A percentile compares a stretch with the other conserved stretches of the same genome.
phyloP scores from a whole-genome alignment of 106 monocot genomes.

The Triglochin maritima region DNA sequence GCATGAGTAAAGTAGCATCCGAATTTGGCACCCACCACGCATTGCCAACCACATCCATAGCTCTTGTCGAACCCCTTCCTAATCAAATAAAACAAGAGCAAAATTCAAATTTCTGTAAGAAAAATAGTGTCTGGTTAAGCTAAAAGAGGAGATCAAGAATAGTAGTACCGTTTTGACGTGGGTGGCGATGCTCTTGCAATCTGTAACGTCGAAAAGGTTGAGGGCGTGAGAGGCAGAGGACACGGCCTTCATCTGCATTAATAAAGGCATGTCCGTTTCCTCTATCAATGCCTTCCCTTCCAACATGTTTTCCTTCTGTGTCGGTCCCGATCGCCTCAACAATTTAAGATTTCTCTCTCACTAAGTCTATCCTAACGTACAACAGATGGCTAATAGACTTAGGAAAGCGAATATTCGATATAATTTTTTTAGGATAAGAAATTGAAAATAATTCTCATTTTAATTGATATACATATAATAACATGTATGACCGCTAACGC shows the following conservation, averaged over 20 bases:
- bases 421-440: too few relatives aligned
- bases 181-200: slow-evolving; percentile 54
- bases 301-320: slow-evolving; percentile 27
- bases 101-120: not conserved
- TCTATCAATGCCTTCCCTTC: slow-evolving; percentile 63
- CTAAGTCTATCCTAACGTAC: too few relatives aligned
- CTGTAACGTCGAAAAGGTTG: slow-evolving; percentile 63
- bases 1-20: slow-evolving; percentile 77
- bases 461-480: too few relatives aligned
- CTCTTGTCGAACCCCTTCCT: slow-evolving; percentile 50
- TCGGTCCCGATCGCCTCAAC: not conserved
- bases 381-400: too few relatives aligned
- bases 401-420: too few relatives aligned
- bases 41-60: slow-evolving; percentile 58
- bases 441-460: too few relatives aligned
- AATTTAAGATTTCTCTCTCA: too few relatives aligned
- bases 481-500: too few relatives aligned
- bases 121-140: not conserved
- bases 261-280: slow-evolving; percentile 70
- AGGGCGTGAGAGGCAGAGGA: slow-evolving; percentile 52
- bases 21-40: slow-evolving; percentile 66
- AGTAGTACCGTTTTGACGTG: slow-evolving; percentile 53
- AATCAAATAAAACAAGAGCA: not conserved
- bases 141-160: not conserved
- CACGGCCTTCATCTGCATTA: slow-evolving; percentile 72